Conservation (phyloP, 768 basidiomycete genomes). For the Lenzites betulinus region DNA sequence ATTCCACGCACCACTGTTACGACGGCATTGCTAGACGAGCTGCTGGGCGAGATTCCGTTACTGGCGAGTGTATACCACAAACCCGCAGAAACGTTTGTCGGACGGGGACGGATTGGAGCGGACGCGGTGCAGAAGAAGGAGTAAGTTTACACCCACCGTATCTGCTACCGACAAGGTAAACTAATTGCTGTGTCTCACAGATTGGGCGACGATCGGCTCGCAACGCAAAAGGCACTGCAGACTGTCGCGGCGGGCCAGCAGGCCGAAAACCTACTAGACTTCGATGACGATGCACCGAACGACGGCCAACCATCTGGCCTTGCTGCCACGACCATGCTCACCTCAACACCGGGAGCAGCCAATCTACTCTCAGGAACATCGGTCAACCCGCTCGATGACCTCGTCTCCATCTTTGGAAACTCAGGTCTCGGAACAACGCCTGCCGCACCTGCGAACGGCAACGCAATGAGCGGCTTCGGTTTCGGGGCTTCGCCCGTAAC, state of each 20-base stretch:
- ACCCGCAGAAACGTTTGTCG: slow-evolving; percentile 94
- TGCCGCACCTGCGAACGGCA: slow-evolving; percentile 20
- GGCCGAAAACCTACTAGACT: slow-evolving; percentile 93
- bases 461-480: slow-evolving; percentile 30
- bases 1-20: slow-evolving; percentile 91
- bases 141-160: slow-evolving; percentile 42
- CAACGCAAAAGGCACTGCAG: slow-evolving; percentile 82
- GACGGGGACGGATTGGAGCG: slow-evolving; percentile 84
- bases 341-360: slow-evolving; percentile 72
- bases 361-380: slow-evolving; percentile 79
- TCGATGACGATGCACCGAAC: slow-evolving; percentile 64
- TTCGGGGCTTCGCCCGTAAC: slow-evolving; percentile 30
- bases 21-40: slow-evolving; percentile 84
- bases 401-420: slow-evolving; percentile 88
- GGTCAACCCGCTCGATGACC: slow-evolving; percentile 87
- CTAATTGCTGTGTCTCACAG: slow-evolving; percentile 31
- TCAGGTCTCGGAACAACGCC: slow-evolving; percentile 36
- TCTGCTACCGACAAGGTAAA: neutral
- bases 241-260: slow-evolving; percentile 91
- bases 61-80: slow-evolving; percentile 97
- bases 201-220: slow-evolving; percentile 67
- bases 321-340: slow-evolving; percentile 73
- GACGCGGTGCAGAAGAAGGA: slow-evolving; percentile 75
- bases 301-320: slow-evolving; percentile 71
- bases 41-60: slow-evolving; percentile 85